These are phyloP conservation scores for Neofusicoccum ribis DNA, from an alignment of 2,329 filamentous ascomycete genomes.

Conservation along the genomic window DNA sequence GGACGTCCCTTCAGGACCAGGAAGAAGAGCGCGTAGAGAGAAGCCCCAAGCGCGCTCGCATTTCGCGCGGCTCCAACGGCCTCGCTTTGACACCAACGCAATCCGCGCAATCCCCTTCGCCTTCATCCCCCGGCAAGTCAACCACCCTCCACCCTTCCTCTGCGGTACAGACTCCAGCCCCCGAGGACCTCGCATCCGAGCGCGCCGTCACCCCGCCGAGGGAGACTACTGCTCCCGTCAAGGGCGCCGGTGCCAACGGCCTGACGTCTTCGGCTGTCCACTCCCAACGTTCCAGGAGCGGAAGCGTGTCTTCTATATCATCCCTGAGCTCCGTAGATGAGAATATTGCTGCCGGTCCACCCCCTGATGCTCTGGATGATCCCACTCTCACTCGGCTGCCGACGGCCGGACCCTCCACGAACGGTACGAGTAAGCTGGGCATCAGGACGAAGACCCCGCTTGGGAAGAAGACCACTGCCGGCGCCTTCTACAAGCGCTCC, in stretches of 20 bases:
- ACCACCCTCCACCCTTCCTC: constrained; percentile 3
- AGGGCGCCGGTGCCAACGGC: constrained; percentile 5
- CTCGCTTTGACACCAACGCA: constrained; percentile 15
- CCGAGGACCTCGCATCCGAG: constrained; percentile 2
- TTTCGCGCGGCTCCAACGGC: constrained; percentile 5
- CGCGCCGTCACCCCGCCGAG: constrained; percentile 2
- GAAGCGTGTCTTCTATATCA: constrained; percentile 12
- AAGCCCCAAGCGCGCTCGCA: constrained; percentile 15
- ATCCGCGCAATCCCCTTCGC: constrained; percentile 7
- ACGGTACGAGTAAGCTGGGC: neutral
- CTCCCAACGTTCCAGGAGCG: constrained; percentile 7
- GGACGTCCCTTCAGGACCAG: neutral
- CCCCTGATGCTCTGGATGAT: constrained; percentile 6
- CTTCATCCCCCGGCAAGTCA: neutral
- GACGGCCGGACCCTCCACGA: neutral
- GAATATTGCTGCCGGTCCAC: constrained; percentile 13
- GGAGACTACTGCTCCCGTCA: neutral
- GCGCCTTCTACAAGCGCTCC: neutral
- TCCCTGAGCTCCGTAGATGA: constrained; percentile 19
- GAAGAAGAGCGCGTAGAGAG: constrained; percentile 5
- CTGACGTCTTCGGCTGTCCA: constrained; percentile 5
- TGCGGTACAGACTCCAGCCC: neutral
- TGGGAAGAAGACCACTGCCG: neutral
- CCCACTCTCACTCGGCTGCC: neutral
- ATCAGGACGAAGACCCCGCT: constrained; percentile 8